Evolutionary conservation across 2,329 filamentous ascomycete species (phyloP).

Genomic region (Lasiodiplodia theobromae): DNA sequence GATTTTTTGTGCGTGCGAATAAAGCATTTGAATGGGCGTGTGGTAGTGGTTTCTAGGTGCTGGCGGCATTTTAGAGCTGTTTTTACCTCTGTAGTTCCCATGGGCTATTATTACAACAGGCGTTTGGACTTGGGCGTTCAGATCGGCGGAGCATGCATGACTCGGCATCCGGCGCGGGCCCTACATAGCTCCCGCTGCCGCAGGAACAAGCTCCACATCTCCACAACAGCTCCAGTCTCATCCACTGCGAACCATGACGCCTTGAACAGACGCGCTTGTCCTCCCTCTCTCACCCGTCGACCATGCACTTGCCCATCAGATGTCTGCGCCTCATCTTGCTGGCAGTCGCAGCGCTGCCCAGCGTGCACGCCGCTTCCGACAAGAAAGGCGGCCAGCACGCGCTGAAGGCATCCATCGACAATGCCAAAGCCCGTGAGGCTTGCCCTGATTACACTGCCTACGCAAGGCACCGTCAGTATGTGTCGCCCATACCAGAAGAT

Average conservation of each 20-base stretch:
- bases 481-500: conserved; percentile 34
- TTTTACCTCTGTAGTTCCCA: not conserved
- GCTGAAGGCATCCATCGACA: conserved; percentile 7
- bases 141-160: conserved; percentile 6
- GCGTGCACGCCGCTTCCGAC: conserved; percentile 8
- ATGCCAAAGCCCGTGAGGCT: conserved; percentile 42
- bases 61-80: not conserved
- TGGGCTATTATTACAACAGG: not conserved
- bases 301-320: conserved; percentile 7
- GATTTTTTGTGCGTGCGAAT: not conserved
- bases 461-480: conserved; percentile 66
- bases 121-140: not conserved
- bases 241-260: conserved; percentile 7
- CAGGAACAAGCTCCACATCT: conserved; percentile 15
- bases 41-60: not conserved
- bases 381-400: conserved; percentile 23
- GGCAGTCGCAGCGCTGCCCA: conserved; percentile 10
- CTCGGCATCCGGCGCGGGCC: conserved; percentile 2
- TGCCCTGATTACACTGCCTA: conserved; percentile 73
- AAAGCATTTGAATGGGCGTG: not conserved
- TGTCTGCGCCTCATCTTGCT: not conserved
- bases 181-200: conserved; percentile 15
- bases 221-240: conserved; percentile 14
- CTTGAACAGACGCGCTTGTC: conserved; percentile 3
- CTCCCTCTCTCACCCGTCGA: not conserved